A percentile compares a stretch with the other conserved stretches of the same genome.
phyloP scores from a whole-genome alignment of 2,329 filamentous ascomycete species.

The Grosmannia serpens region DNA sequence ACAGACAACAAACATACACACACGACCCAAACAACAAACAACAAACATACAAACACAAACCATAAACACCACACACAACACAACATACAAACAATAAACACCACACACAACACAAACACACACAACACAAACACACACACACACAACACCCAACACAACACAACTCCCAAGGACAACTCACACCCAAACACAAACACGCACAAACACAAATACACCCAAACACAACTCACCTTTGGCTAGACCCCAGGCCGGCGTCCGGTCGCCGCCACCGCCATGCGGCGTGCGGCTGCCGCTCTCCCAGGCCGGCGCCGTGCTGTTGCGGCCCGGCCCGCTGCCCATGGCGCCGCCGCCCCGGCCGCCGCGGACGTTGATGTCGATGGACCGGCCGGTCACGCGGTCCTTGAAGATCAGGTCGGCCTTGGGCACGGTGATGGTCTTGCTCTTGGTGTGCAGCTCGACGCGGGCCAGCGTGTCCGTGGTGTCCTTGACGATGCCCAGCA shows the following conservation, averaged over 20 bases:
- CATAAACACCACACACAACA: too few species aligned
- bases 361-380: slow-evolving; percentile 53
- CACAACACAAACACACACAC: too few species aligned
- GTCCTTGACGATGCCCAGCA: slow-evolving; percentile 92
- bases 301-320: slow-evolving; percentile 27
- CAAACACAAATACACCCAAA: background rate
- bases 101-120: too few species aligned
- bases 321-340: slow-evolving; percentile 17
- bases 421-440: slow-evolving; percentile 75
- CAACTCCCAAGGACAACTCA: too few species aligned
- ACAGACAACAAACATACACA: too few species aligned
- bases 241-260: slow-evolving; percentile 69
- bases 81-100: too few species aligned
- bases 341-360: slow-evolving; percentile 33
- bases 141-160: too few species aligned
- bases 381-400: slow-evolving; percentile 68
- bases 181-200: background rate
- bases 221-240: slow-evolving; percentile 46
- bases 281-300: slow-evolving; percentile 35
- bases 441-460: slow-evolving; percentile 89
- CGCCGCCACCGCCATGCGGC: slow-evolving; percentile 23
- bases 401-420: slow-evolving; percentile 77
- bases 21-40: background rate
- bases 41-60: background rate
- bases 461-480: slow-evolving; percentile 76